Evolutionary conservation across 2,329 filamentous ascomycete species (phyloP).

Genomic region (Aspergillus pseudotamarii): DNA sequence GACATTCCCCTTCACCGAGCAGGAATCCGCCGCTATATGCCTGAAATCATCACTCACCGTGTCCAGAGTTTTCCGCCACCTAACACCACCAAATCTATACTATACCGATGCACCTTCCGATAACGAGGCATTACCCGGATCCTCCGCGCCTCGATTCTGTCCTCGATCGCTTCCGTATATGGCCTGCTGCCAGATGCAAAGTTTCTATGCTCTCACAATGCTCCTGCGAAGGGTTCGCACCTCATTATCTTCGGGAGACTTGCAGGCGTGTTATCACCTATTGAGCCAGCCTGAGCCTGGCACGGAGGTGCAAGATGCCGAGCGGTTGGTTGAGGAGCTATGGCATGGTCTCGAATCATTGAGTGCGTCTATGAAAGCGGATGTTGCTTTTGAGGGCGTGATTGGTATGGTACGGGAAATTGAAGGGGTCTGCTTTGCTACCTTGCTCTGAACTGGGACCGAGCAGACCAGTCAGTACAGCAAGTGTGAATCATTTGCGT

Average conservation of each 20-base stretch:
- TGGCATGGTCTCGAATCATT: slow-evolving; percentile 23
- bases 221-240: slow-evolving; percentile 25
- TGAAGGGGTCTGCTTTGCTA: slow-evolving; percentile 9
- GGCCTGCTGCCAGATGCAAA: slow-evolving; percentile 27
- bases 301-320: slow-evolving; percentile 27
- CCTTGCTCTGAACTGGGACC: not conserved
- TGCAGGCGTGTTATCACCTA: slow-evolving; percentile 24
- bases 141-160: not conserved
- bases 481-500: not conserved
- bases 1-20: slow-evolving; percentile 27
- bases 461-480: too few species aligned
- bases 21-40: slow-evolving; percentile 28
- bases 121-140: not conserved
- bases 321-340: slow-evolving; percentile 27
- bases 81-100: slow-evolving; percentile 16
- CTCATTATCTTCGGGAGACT: slow-evolving; percentile 17
- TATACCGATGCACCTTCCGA: not conserved
- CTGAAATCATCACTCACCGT: slow-evolving; percentile 27
- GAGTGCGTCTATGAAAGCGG: slow-evolving; percentile 18
- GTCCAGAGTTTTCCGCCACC: slow-evolving; percentile 19
- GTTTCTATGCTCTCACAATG: slow-evolving; percentile 27
- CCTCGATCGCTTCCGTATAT: slow-evolving; percentile 27
- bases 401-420: slow-evolving; percentile 26
- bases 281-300: slow-evolving; percentile 21
- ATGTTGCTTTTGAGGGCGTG: slow-evolving; percentile 28